Conservation (phyloP, 2,329 filamentous ascomycete species). For the Colletotrichum sp. region DNA sequence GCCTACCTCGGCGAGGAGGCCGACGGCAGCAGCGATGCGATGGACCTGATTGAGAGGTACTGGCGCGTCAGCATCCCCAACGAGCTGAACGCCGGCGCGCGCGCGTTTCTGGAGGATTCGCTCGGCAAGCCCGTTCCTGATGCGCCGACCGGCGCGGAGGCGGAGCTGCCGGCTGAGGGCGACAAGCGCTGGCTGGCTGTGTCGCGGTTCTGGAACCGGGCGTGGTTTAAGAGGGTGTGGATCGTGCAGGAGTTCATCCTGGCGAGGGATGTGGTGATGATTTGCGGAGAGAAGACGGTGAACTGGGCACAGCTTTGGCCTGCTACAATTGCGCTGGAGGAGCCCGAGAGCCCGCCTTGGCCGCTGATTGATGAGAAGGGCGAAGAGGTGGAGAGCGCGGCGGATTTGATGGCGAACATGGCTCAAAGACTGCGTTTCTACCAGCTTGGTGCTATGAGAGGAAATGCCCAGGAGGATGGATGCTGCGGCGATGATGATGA, state of each 20-base stretch:
- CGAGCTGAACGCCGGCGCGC: slow-evolving; percentile 11
- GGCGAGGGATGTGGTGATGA: slow-evolving; percentile 22
- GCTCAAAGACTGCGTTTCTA: slow-evolving; percentile 15
- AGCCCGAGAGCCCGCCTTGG: slow-evolving; percentile 18
- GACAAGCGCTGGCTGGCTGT: slow-evolving; percentile 10
- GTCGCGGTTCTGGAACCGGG: slow-evolving; percentile 19
- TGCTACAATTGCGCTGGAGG: slow-evolving; percentile 12
- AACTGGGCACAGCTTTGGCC: slow-evolving; percentile 15
- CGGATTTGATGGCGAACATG: slow-evolving; percentile 19
- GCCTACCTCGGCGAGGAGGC: slow-evolving; percentile 31
- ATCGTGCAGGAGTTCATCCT: slow-evolving; percentile 32
- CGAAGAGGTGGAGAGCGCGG: slow-evolving; percentile 10
- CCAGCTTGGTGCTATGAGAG: slow-evolving; percentile 17
- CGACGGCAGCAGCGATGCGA: slow-evolving; percentile 9
- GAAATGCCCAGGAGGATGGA: not conserved
- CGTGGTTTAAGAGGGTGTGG: slow-evolving; percentile 33
- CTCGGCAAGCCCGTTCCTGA: slow-evolving; percentile 1
- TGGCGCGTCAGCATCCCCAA: slow-evolving; percentile 12
- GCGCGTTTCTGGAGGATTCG: slow-evolving; percentile 2
- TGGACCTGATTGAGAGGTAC: slow-evolving; percentile 16
- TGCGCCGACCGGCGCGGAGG: not conserved
- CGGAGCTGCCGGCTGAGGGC: slow-evolving; percentile 2
- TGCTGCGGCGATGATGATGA: not conserved
- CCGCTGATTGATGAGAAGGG: slow-evolving; percentile 8
- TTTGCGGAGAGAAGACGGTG: slow-evolving; percentile 26